Conservation (phyloP, 1,284 basidiomycete genomes). For the Trichosporon asahii region DNA sequence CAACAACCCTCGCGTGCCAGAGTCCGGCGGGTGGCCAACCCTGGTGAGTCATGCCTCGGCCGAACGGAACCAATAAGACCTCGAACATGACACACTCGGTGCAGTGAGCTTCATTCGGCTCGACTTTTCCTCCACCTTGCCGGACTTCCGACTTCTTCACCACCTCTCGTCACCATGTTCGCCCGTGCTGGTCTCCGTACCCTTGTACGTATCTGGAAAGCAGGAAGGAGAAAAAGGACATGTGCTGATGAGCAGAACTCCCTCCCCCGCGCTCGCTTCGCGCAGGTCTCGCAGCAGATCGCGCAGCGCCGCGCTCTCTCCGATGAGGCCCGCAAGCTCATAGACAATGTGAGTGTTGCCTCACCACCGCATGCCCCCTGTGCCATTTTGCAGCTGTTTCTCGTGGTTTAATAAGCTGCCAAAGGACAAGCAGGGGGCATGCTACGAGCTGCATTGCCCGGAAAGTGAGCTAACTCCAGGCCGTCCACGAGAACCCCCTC, state of each 20-base stretch:
- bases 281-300: slow-evolving; percentile 32
- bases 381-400: no score
- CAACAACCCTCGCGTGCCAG: background rate
- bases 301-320: slow-evolving; percentile 51
- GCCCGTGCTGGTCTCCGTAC: slow-evolving; percentile 46
- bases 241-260: slow-evolving; percentile 44
- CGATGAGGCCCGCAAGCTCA: slow-evolving; percentile 53
- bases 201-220: slow-evolving; percentile 35
- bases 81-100: slow-evolving; percentile 6
- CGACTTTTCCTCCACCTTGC: slow-evolving; percentile 5
- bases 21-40: background rate
- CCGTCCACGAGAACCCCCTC: slow-evolving; percentile 67
- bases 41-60: background rate
- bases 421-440: no score
- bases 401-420: no score
- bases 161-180: slow-evolving; percentile 39
- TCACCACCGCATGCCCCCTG: background rate
- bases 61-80: slow-evolving; percentile 17
- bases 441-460: no score
- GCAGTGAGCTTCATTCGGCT: background rate
- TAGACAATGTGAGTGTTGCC: slow-evolving; percentile 53
- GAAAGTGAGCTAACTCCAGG: slow-evolving; percentile 45
- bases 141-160: background rate
- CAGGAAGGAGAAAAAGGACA: background rate
- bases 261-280: slow-evolving; percentile 42